Evolutionary conservation across 208 protist species (phyloP).

Genomic region (Leishmania turanica): DNA sequence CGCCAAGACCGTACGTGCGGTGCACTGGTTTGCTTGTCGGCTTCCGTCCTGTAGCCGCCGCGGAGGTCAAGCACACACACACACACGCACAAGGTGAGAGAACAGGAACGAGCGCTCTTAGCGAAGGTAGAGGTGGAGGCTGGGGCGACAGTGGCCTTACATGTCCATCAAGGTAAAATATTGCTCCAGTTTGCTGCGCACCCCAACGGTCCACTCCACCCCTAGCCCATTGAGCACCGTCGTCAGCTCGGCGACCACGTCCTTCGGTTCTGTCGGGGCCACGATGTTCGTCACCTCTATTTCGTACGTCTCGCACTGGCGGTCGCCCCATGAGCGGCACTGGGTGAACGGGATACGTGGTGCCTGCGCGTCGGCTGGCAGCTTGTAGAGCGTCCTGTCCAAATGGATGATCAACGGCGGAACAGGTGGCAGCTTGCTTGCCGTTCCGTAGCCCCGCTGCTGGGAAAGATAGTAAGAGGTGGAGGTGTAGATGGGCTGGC

Average conservation of each 20-base stretch:
- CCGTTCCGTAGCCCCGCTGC: constrained; percentile 3
- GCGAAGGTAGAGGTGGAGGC: not conserved
- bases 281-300: constrained; percentile 62
- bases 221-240: constrained; percentile 40
- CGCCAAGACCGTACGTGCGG: no score
- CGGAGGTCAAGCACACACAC: not conserved
- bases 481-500: constrained; percentile 24
- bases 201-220: constrained; percentile 57
- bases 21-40: no score
- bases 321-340: constrained; percentile 19
- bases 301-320: constrained; percentile 55
- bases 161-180: constrained; percentile 39
- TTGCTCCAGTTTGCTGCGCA: constrained; percentile 73
- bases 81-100: not conserved
- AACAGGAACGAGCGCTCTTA: not conserved
- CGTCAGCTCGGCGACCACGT: constrained; percentile 48
- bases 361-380: constrained; percentile 21
- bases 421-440: constrained; percentile 7
- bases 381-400: constrained; percentile 55
- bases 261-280: constrained; percentile 22
- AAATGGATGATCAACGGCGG: constrained; percentile 54
- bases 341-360: constrained; percentile 27
- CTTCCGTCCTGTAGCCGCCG: no score
- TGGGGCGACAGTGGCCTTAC: not conserved
- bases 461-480: constrained; percentile 21